Evolutionary conservation across 352 stramenopile species (phyloP).

Genomic region (Pythium vanterpoolii): DNA sequence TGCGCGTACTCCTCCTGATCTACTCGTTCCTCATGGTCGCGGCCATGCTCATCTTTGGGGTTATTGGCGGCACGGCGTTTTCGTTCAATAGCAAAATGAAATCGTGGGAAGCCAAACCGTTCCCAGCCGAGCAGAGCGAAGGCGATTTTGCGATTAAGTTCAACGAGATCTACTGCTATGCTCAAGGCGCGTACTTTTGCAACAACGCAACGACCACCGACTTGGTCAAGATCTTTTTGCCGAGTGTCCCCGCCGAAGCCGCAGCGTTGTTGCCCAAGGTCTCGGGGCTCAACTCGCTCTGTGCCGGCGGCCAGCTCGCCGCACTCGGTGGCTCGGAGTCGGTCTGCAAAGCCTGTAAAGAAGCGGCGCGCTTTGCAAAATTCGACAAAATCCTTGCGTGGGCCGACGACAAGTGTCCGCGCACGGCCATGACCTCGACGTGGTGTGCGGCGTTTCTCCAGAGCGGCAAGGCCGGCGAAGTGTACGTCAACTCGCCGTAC

Average conservation of each 20-base stretch:
- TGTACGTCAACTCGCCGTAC: constrained; percentile 71
- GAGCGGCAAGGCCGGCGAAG: constrained; percentile 33
- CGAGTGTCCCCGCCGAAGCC: constrained; percentile 34
- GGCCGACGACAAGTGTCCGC: constrained; percentile 61
- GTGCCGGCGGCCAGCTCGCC: constrained; percentile 23
- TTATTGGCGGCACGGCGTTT: constrained; percentile 64
- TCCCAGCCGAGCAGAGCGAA: constrained; percentile 54
- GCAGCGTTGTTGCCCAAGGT: constrained; percentile 53
- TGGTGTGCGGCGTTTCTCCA: constrained; percentile 66
- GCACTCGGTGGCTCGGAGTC: constrained; percentile 34
- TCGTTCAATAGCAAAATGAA: constrained; percentile 71
- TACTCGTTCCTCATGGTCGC: constrained; percentile 73
- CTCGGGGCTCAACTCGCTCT: constrained; percentile 57
- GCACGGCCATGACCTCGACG: constrained; percentile 37
- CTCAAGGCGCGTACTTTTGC: constrained; percentile 78
- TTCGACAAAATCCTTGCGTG: constrained; percentile 71
- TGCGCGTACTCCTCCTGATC: constrained; percentile 61
- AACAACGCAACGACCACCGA: constrained; percentile 70
- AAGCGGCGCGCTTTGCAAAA: constrained; percentile 49
- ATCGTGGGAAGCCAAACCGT: constrained; percentile 48
- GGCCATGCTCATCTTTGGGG: constrained; percentile 67
- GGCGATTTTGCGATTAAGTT: constrained; percentile 63
- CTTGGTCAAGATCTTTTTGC: constrained; percentile 59
- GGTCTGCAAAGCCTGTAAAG: constrained; percentile 54
- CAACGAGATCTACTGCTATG: constrained; percentile 84